Evolutionary conservation across 805 yeast species (phyloP).

Genomic region (Ogataea methylovora): DNA sequence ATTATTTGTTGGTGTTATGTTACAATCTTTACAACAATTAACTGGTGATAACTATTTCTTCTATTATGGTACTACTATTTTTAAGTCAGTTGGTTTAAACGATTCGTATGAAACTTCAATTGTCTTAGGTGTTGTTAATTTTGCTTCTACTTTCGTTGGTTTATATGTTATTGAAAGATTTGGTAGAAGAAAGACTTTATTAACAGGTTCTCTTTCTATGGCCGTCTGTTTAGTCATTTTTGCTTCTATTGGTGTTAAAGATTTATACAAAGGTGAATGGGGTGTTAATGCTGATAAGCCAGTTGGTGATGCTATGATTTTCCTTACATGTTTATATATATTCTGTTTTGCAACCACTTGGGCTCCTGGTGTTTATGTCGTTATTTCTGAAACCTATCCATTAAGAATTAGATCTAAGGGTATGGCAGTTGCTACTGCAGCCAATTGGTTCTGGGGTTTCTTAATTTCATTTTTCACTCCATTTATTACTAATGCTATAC

Average conservation of each 20-base stretch:
- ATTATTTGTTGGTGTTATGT: constrained; percentile 46
- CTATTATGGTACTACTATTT: constrained; percentile 59
- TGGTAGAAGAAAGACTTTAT: constrained; percentile 46
- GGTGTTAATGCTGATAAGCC: constrained; percentile 35
- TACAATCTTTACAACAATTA: constrained; percentile 57
- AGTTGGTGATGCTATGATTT: constrained; percentile 58
- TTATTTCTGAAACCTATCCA: constrained; percentile 64
- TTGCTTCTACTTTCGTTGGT: constrained; percentile 46
- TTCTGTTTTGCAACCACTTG: constrained; percentile 67
- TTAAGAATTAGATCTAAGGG: constrained; percentile 55
- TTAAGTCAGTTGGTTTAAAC: constrained; percentile 47
- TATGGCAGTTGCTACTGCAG: constrained; percentile 58
- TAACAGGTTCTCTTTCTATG: constrained; percentile 48
- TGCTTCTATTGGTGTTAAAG: constrained; percentile 51
- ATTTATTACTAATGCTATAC: constrained; percentile 44
- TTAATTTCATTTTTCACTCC: constrained; percentile 53
- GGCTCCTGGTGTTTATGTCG: constrained; percentile 65
- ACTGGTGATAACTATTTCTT: constrained; percentile 62
- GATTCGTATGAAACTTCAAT: constrained; percentile 58
- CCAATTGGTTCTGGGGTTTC: constrained; percentile 60
- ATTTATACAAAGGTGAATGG: constrained; percentile 32
- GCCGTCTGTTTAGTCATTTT: constrained; percentile 49
- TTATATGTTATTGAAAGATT: constrained; percentile 43
- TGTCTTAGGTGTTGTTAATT: constrained; percentile 48
- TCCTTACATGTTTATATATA: constrained; percentile 56